Percentiles rank a stretch among this genome's conserved stretches.
Conservation (phyloP, 2,329 filamentous ascomycete genomes). For the Akanthomyces uredinophilus region DNA sequence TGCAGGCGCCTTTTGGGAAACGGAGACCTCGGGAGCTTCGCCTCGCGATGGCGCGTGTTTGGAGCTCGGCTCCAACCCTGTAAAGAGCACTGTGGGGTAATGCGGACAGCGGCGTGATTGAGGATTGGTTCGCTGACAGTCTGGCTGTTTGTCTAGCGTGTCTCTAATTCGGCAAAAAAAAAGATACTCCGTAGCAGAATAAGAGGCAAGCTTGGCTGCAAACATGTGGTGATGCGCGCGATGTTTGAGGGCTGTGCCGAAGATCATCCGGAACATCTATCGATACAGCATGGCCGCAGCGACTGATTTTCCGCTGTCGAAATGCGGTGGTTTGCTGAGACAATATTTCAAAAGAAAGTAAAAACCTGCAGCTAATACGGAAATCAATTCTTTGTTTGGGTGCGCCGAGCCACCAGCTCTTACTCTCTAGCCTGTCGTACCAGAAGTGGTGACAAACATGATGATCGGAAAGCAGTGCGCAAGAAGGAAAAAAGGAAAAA, state of each 20-base stretch:
- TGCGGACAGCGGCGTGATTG: background rate
- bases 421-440: no score
- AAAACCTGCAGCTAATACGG: no score
- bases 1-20: background rate
- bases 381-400: no score
- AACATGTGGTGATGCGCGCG: background rate
- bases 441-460: no score
- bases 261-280: background rate
- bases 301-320: no score
- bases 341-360: no score
- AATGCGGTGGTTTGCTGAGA: background rate
- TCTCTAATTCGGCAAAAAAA: background rate
- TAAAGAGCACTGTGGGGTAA: background rate
- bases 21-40: conserved; percentile 2
- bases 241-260: background rate
- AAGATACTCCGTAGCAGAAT: background rate
- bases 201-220: background rate
- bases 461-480: no score
- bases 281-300: background rate
- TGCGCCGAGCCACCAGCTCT: no score
- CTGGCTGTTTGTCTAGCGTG: background rate
- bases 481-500: no score
- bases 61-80: background rate
- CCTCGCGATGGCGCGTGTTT: conserved; percentile 5
- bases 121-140: conserved; percentile 4